Conservation (phyloP, 805 yeast genomes). For the Candida dendrica region DNA sequence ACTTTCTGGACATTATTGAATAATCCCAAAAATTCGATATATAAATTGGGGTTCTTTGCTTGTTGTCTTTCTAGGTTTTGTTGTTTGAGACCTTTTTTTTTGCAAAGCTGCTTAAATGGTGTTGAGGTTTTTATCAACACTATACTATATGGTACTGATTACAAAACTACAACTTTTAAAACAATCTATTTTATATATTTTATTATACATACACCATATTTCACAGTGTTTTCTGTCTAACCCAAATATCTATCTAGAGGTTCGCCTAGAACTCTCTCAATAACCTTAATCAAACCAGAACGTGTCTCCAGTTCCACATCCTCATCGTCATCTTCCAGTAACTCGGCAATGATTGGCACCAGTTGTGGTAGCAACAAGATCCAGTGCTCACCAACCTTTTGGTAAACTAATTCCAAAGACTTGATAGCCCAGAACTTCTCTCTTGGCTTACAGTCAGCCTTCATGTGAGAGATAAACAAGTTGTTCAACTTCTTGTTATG, state of each 20-base stretch:
- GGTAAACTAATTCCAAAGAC: conserved; percentile 73
- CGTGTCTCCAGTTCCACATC: conserved; percentile 87
- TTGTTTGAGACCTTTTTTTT: no score
- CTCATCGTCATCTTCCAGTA: conserved; percentile 93
- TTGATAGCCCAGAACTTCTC: conserved; percentile 79
- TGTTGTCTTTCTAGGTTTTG: no score
- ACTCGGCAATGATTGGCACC: conserved; percentile 92
- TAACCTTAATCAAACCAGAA: conserved; percentile 80
- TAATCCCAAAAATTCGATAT: no score
- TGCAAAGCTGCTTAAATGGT: no score
- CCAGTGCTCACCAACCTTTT: conserved; percentile 94
- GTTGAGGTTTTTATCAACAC: no score
- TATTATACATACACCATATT: not conserved
- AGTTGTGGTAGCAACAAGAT: conserved; percentile 82
- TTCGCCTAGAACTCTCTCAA: conserved; percentile 91
- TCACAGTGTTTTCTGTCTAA: conserved; percentile 10
- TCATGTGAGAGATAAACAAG: conserved; percentile 57
- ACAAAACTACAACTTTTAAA: no score
- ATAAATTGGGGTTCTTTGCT: no score
- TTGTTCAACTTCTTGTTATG: conserved; percentile 72
- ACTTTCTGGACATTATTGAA: not conserved
- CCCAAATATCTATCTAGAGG: conserved; percentile 78
- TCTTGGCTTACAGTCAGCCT: conserved; percentile 44
- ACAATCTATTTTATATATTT: not conserved
- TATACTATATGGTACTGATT: no score